A percentile compares a stretch with the other conserved stretches of the same genome.
Conservation (phyloP, 805 yeast genomes). For the Saccharomycopsis guyanensis region DNA sequence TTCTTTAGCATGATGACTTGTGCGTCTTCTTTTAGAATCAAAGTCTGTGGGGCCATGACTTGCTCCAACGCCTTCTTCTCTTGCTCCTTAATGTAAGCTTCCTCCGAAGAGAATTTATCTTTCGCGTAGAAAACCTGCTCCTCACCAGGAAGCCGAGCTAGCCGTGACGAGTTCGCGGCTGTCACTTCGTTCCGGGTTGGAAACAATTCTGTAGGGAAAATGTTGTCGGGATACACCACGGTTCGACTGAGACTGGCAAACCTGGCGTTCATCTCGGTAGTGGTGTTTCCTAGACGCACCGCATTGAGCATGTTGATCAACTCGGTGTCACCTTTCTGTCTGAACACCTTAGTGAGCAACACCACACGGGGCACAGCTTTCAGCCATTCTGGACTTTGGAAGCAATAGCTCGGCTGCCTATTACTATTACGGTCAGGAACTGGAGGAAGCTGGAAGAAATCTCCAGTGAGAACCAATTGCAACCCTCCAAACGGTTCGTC, state of each 20-base stretch:
- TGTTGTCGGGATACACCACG: slow-evolving; percentile 59
- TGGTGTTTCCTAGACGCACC: slow-evolving; percentile 65
- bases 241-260: slow-evolving; percentile 52
- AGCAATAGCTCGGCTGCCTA: slow-evolving; percentile 49
- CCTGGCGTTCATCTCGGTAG: slow-evolving; percentile 37
- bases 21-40: slow-evolving; percentile 72
- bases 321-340: slow-evolving; percentile 76
- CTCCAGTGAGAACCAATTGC: slow-evolving; percentile 87
- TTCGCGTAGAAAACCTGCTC: slow-evolving; percentile 36
- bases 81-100: slow-evolving; percentile 21
- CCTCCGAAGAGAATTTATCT: slow-evolving; percentile 32
- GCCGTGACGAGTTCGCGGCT: slow-evolving; percentile 51
- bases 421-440: slow-evolving; percentile 42
- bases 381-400: slow-evolving; percentile 68
- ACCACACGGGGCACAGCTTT: slow-evolving; percentile 56
- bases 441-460: slow-evolving; percentile 93
- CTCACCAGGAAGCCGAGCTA: slow-evolving; percentile 43
- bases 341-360: slow-evolving; percentile 68
- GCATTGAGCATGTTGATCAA: slow-evolving; percentile 76
- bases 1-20: slow-evolving; percentile 94
- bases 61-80: slow-evolving; percentile 36
- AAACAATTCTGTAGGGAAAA: slow-evolving; percentile 82
- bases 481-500: slow-evolving; percentile 85
- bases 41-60: slow-evolving; percentile 60
- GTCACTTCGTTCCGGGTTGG: slow-evolving; percentile 86